These are phyloP conservation scores for Sarocladium kiliense DNA, from an alignment of 2,329 filamentous ascomycete species.

Conservation along the genomic window DNA sequence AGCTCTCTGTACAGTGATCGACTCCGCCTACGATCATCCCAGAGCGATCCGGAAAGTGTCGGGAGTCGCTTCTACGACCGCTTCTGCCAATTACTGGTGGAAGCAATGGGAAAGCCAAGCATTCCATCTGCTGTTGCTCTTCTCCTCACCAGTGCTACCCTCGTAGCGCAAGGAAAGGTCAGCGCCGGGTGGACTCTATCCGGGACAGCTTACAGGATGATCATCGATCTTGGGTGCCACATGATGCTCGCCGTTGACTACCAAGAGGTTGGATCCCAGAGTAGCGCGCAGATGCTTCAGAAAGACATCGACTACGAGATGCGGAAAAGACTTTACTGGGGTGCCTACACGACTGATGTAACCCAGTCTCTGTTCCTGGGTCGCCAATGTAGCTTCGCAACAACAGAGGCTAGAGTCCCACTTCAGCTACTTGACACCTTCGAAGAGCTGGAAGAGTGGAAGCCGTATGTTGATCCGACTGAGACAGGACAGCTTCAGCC, in stretches of 20 bases:
- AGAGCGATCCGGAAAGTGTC: constrained; percentile 26
- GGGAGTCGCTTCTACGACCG: constrained; percentile 32
- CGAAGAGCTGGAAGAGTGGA: constrained; percentile 29
- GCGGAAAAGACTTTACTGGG: constrained; percentile 28
- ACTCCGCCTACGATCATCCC: constrained; percentile 25
- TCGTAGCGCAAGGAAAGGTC: constrained; percentile 26
- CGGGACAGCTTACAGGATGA: constrained; percentile 33
- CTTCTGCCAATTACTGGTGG: constrained; percentile 28
- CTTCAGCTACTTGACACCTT: constrained; percentile 25
- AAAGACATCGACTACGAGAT: constrained; percentile 26
- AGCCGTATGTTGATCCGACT: constrained; percentile 22
- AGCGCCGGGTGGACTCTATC: constrained; percentile 30
- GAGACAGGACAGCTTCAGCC: neutral
- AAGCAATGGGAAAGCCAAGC: constrained; percentile 26
- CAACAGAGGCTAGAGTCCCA: constrained; percentile 25
- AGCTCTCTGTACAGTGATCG: constrained; percentile 33
- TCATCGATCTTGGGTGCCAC: constrained; percentile 32
- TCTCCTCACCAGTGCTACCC: constrained; percentile 24
- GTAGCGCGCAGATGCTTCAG: constrained; percentile 17
- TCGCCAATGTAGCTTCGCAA: constrained; percentile 25
- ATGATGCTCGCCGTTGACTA: constrained; percentile 24
- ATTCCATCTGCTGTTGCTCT: constrained; percentile 32
- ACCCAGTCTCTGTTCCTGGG: constrained; percentile 28
- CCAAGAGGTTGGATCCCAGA: constrained; percentile 17
- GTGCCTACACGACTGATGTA: constrained; percentile 27